A percentile compares a stretch with the other conserved stretches of the same genome.
Evolutionary conservation across 225 moss, liverwort and hornwort species (phyloP).

Genomic region (Thuidium tamariscinum): DNA sequence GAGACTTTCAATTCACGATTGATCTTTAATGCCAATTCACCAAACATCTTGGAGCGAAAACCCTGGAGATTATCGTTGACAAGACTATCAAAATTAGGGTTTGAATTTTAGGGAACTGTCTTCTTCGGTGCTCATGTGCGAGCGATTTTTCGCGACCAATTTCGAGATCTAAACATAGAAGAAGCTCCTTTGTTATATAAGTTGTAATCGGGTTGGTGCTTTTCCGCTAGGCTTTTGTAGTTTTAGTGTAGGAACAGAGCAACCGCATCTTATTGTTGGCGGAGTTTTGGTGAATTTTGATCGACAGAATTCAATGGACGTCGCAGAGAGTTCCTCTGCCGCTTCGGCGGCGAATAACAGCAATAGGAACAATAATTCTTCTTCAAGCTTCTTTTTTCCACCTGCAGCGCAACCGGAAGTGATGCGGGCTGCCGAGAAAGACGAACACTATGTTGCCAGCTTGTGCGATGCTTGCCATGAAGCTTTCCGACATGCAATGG

Average conservation of each 20-base stretch:
- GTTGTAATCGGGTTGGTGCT: neutral
- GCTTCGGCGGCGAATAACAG: neutral
- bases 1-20: neutral
- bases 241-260: neutral
- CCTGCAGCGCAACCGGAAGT: constrained; percentile 91
- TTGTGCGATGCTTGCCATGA: constrained; percentile 92
- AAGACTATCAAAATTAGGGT: neutral
- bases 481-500: constrained; percentile 80
- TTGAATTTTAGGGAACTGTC: neutral
- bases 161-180: neutral
- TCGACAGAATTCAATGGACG: constrained; percentile 7
- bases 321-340: constrained; percentile 12
- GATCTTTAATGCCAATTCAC: neutral
- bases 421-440: constrained; percentile 98
- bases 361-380: neutral
- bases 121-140: neutral
- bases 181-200: neutral
- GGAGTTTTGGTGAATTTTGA: neutral
- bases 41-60: neutral
- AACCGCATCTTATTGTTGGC: neutral
- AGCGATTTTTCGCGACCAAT: neutral
- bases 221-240: neutral
- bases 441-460: constrained; percentile 82
- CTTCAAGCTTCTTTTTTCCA: constrained; percentile 33
- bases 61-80: too few species aligned